Conservation (phyloP, 345 rosid species). For the Syzygium jambos region DNA sequence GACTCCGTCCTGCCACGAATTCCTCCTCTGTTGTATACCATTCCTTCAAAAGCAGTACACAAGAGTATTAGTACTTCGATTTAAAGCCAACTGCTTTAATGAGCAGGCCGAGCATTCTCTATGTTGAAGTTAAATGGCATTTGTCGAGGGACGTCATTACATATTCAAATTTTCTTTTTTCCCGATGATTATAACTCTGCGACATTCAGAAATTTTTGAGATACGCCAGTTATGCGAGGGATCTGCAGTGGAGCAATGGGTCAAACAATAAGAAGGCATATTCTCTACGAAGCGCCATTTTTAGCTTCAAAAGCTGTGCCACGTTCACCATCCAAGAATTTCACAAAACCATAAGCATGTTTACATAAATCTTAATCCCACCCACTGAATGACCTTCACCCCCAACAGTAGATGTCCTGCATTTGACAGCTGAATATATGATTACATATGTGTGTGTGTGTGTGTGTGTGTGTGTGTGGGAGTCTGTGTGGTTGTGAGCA, state of each 20-base stretch:
- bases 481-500: neutral
- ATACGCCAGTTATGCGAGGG: neutral
- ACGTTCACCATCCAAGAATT: neutral
- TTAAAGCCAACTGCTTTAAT: neutral
- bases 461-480: neutral
- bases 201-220: neutral
- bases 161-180: neutral
- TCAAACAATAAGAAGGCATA: neutral
- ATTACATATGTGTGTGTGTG: neutral
- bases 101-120: neutral
- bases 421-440: neutral
- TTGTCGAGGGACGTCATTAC: neutral
- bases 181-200: neutral
- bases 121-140: neutral
- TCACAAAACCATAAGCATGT: neutral
- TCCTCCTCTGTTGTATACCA: conserved; percentile 85
- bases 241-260: neutral
- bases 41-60: conserved; percentile 31
- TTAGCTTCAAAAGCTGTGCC: neutral
- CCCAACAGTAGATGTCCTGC: neutral
- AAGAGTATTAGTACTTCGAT: neutral
- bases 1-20: conserved; percentile 87
- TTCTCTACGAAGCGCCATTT: neutral
- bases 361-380: neutral
- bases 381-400: neutral